Evolutionary conservation across 495 filamentous ascomycete species (phyloP).

Genomic region (Xylaria palmicola): DNA sequence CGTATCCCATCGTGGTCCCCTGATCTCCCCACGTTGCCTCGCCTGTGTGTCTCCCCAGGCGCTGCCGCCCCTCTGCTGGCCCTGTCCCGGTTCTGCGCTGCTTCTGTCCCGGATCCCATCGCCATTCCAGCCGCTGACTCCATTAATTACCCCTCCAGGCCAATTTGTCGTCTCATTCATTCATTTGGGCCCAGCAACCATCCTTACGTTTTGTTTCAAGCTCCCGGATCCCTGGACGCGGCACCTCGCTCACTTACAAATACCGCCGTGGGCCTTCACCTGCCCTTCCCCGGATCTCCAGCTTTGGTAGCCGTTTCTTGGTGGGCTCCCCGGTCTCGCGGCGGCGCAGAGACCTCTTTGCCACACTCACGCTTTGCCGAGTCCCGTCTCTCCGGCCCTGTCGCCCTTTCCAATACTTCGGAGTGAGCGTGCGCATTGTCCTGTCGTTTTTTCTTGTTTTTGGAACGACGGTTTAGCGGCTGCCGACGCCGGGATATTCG

Average conservation of each 20-base stretch:
- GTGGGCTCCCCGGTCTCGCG: conserved; percentile 11
- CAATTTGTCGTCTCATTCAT: neutral
- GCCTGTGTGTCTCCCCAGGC: conserved; percentile 2
- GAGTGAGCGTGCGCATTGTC: neutral
- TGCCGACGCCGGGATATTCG: too few relatives aligned
- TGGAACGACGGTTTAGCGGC: neutral
- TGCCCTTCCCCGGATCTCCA: conserved; percentile 3
- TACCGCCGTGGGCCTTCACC: neutral
- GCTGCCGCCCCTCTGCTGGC: neutral
- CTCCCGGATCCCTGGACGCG: conserved; percentile 4
- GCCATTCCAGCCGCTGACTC: neutral
- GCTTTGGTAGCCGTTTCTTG: conserved; percentile 4
- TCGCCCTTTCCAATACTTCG: neutral
- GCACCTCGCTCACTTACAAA: neutral
- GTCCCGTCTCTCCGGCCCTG: neutral
- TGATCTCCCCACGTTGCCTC: conserved; percentile 12
- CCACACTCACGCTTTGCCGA: neutral
- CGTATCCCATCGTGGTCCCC: conserved; percentile 15
- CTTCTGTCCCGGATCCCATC: conserved; percentile 6
- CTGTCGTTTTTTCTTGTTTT: neutral
- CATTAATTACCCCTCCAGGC: conserved; percentile 5
- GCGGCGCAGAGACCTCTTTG: conserved; percentile 3
- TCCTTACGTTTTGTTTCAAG: conserved; percentile 2
- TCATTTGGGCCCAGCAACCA: neutral
- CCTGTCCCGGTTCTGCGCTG: neutral